Base-by-base conservation (phyloP, 2,329 filamentous ascomycete species). In the Diplodia mutila region DNA sequence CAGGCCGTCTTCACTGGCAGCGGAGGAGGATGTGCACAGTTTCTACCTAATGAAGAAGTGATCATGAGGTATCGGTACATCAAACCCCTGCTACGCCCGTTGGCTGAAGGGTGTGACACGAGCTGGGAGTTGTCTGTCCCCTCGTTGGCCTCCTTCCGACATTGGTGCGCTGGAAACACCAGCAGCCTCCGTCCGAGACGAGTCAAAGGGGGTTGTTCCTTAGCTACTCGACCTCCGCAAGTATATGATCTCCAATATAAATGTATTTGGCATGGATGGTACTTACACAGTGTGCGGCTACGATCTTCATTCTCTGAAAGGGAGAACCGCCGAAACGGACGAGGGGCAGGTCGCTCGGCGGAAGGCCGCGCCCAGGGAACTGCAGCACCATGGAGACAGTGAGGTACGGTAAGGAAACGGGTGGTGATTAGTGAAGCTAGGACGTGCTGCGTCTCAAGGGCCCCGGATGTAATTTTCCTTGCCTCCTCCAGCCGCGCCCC, bases 341-440 rank as follows among this genome's bases (percentile, higher is more conserved):
- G n/a, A 51, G 59, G 57, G 59, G 59, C 29, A 63, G n/a, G 16
- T 25, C 14, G 79, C 67, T 76, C 51, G 25, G 29, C 29, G n/a
- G n/a, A 39, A 25, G 34, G n/a, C 53, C 53, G 53, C 49, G 39
- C 59, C 16, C n/a, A 63, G 21, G 27, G 42, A 34, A 37, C 46
- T 29, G 34, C 37, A 37, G 46, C 46, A 48, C 27, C 29, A 25
- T 34, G n/a, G 46, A 51, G 25, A 29, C 29, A 27, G 46, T 25
- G 11, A 51, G 11, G 18, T 61, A 7, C 57, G 57, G 27, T 18
- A 5, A 32, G n/a, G 5, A 21, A 51, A 37, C n/a, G 59, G 21
- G 29, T 63, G 46, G 27, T 37, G n/a, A 39, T n/a, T 18, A n/a
- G 23, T 6, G 25, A 16, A 34, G 34, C 23, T 27, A 27, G 59